phyloP scores from a whole-genome alignment of 495 filamentous ascomycete species.

The Aspergillus wentii region DNA sequence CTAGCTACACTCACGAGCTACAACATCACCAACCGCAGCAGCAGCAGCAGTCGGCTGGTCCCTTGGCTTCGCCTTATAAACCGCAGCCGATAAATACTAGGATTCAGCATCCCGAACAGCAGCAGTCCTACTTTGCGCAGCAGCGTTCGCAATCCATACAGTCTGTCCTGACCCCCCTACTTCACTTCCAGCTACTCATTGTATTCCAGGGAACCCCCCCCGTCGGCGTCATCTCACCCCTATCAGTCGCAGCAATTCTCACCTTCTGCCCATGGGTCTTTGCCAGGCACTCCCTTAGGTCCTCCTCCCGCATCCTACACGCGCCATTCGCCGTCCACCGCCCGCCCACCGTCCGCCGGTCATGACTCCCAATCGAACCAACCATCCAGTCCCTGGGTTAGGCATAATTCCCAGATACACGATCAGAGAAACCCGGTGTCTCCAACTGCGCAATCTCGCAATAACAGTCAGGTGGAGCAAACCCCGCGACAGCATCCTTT shows the following conservation, averaged over 20 bases:
- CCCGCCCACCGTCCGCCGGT: slow-evolving; percentile 23
- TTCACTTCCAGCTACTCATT: slow-evolving; percentile 29
- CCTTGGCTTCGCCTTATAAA: slow-evolving; percentile 30
- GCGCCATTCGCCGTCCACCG: slow-evolving; percentile 32
- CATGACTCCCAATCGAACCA: slow-evolving; percentile 26
- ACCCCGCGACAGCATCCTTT: slow-evolving; percentile 17
- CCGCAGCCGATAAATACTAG: slow-evolving; percentile 26
- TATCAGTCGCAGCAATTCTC: slow-evolving; percentile 36
- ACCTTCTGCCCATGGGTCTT: slow-evolving; percentile 34
- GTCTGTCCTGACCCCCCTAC: slow-evolving; percentile 36
- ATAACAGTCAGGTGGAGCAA: slow-evolving; percentile 25
- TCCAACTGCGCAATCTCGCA: slow-evolving; percentile 21
- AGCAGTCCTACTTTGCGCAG: slow-evolving; percentile 36
- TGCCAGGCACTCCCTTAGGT: slow-evolving; percentile 45
- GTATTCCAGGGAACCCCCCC: slow-evolving; percentile 37
- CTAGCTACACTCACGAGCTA: slow-evolving; percentile 29
- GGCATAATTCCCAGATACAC: slow-evolving; percentile 22
- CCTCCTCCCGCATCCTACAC: slow-evolving; percentile 33
- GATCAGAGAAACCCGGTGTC: slow-evolving; percentile 20
- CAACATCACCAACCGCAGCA: slow-evolving; percentile 27
- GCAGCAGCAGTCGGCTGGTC: slow-evolving; percentile 16
- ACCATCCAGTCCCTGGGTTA: slow-evolving; percentile 31
- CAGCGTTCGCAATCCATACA: slow-evolving; percentile 47
- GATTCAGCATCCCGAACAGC: slow-evolving; percentile 24
- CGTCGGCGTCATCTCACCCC: slow-evolving; percentile 29